phyloP scores from a whole-genome alignment of 163 green algal genomes.

The Volvox carteri region DNA sequence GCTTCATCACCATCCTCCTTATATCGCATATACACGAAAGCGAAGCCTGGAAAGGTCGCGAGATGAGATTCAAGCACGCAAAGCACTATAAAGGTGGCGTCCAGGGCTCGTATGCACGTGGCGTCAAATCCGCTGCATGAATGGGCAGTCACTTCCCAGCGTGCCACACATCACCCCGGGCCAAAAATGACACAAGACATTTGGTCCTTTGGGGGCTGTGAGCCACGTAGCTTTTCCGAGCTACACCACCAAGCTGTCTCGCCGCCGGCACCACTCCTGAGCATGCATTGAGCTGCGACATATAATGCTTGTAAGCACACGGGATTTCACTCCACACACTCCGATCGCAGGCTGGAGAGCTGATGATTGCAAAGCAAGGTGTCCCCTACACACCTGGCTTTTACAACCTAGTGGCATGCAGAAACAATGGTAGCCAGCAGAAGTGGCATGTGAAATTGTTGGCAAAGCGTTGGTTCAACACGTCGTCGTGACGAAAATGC shows the following conservation, averaged over 20 bases:
- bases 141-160: too few relatives aligned
- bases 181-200: too few relatives aligned
- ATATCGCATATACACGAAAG: conserved; percentile 57
- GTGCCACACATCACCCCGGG: too few relatives aligned
- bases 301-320: not conserved
- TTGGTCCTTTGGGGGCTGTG: too few relatives aligned
- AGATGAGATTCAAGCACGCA: not conserved
- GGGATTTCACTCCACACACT: not conserved
- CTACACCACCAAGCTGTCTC: not conserved
- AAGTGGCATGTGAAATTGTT: conserved; percentile 36
- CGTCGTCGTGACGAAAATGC: conserved; percentile 16
- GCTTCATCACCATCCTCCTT: conserved; percentile 83
- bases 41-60: conserved; percentile 48
- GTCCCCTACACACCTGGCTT: conserved; percentile 30
- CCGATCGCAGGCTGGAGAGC: not conserved
- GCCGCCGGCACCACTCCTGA: not conserved
- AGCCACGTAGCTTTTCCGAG: not conserved
- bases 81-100: not conserved
- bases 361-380: not conserved
- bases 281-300: not conserved
- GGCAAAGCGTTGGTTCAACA: conserved; percentile 26
- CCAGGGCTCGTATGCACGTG: too few relatives aligned
- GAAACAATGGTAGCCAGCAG: conserved; percentile 1
- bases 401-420: conserved; percentile 31
- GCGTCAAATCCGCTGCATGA: too few relatives aligned